A percentile compares a stretch with the other conserved stretches of the same genome.
These are phyloP conservation scores for Leavenworthia alabamica DNA, from an alignment of 345 rosid genomes.

Conservation along the genomic window DNA sequence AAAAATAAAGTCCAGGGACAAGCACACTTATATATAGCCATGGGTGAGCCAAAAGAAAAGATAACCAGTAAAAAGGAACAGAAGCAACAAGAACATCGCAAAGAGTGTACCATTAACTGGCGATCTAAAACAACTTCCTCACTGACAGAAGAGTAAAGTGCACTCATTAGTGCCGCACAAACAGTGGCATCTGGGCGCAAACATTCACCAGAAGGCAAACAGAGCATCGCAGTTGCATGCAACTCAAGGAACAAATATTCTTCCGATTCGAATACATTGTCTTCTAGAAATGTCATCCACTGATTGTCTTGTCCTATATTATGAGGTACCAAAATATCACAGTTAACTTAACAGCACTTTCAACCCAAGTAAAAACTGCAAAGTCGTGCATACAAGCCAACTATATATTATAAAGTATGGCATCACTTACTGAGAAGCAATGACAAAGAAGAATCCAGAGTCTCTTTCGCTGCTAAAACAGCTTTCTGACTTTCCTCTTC, in stretches of 20 bases:
- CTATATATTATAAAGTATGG: background rate
- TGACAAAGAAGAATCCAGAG: slow-evolving; percentile 52
- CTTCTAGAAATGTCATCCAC: slow-evolving; percentile 65
- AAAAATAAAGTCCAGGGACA: background rate
- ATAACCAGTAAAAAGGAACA: background rate
- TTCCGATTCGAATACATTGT: slow-evolving; percentile 42
- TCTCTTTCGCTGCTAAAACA: slow-evolving; percentile 56
- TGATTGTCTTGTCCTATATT: slow-evolving; percentile 54
- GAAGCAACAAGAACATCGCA: background rate
- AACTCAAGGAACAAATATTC: slow-evolving; percentile 65
- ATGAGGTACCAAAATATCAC: slow-evolving; percentile 24
- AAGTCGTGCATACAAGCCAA: background rate
- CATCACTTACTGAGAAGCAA: slow-evolving; percentile 60
- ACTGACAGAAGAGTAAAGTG: slow-evolving; percentile 72
- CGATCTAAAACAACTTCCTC: slow-evolving; percentile 76
- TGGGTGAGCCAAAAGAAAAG: background rate
- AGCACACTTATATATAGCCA: background rate
- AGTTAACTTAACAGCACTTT: slow-evolving; percentile 7
- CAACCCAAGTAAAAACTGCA: background rate
- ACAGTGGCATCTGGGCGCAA: slow-evolving; percentile 80
- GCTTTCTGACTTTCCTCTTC: slow-evolving; percentile 68
- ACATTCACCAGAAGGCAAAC: slow-evolving; percentile 92
- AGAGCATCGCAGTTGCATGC: slow-evolving; percentile 86
- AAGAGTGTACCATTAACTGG: slow-evolving; percentile 63
- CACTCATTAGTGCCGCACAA: slow-evolving; percentile 85